Evolutionary conservation across 192 early-diverging fungal genomes (phyloP), one percentile per base, ranked within the genome.

Genomic region (Diversispora eburnea): DNA sequence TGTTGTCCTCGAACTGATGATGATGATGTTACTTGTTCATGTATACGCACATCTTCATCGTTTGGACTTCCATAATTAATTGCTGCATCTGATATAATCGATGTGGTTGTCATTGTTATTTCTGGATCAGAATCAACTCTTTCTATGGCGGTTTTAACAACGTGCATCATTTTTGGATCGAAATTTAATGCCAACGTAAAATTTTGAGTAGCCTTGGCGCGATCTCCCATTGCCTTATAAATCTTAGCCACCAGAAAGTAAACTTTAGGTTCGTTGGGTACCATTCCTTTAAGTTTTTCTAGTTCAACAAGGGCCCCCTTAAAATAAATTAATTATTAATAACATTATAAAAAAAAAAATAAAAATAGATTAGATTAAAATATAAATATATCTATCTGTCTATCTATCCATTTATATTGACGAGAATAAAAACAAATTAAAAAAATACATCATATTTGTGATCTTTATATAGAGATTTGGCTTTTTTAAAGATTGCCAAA

Each of bases 121-220:
- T 55, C 67, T 39, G 42, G 52, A 20, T 73, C 70, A 20, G 67
- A 64, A n/a, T 76, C 62, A 19, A 81, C 19, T 43, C 72, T 81
- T 33, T 86, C 85, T 48, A 87, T 84, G 15, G 82, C 75, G 51
- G 76, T 85, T 13, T 76, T 80, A 13, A 86, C 82, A 4, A 74
- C 70, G 39, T 83, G 79, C 10, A 75, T 73, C 13, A 77, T 76
- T 58, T 83, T 83, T 33, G 76, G 78, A 67, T 87, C 82, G 19
- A 84, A 75, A 76, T 92, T 89, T 55, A 90, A 77, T 33, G 91
- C 91, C 55, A 78, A 78, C 9, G 90, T 92, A 67, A 87, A 86
- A 39, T 84, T 80, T 56, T 83, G 73, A 17, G 88, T 64, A 19
- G 91, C 90, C 42, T 84, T 76, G 3, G 76, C 63, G 42, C 73